These are phyloP conservation scores for Beauveria sp. DNA, from an alignment of 2,329 filamentous ascomycete genomes.

Conservation along the genomic window DNA sequence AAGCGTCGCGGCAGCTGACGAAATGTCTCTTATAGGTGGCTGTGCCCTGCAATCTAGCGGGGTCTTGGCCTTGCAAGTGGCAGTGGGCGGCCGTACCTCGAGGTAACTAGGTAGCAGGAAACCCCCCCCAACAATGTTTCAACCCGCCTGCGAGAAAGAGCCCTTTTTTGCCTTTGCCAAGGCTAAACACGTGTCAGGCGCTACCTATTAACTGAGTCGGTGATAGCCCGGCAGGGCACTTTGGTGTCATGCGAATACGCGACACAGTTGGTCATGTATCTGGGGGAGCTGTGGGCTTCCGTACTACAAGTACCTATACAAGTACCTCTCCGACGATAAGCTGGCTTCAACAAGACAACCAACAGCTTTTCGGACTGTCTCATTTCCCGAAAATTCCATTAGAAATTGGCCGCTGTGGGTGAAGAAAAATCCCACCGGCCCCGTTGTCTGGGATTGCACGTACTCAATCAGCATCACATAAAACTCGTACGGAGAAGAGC, in stretches of 20 bases:
- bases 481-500: not conserved
- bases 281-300: too few species aligned
- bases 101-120: not conserved
- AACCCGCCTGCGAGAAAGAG: not conserved
- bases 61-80: not conserved
- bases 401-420: too few species aligned
- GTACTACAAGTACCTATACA: too few species aligned
- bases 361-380: not conserved
- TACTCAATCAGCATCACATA: not conserved
- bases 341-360: not conserved
- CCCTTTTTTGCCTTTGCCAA: not conserved
- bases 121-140: too few species aligned
- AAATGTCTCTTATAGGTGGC: not conserved
- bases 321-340: too few species aligned
- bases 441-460: too few species aligned
- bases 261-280: too few species aligned
- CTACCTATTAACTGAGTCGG: not conserved
- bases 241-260: too few species aligned
- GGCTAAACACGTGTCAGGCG: not conserved
- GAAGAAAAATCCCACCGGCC: not conserved
- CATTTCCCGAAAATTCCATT: too few species aligned
- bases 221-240: not conserved
- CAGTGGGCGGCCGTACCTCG: not conserved
- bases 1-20: too few species aligned
- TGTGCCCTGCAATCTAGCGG: not conserved